phyloP scores from a whole-genome alignment of 2,329 filamentous ascomycete species.

The Madurella mycetomatis region DNA sequence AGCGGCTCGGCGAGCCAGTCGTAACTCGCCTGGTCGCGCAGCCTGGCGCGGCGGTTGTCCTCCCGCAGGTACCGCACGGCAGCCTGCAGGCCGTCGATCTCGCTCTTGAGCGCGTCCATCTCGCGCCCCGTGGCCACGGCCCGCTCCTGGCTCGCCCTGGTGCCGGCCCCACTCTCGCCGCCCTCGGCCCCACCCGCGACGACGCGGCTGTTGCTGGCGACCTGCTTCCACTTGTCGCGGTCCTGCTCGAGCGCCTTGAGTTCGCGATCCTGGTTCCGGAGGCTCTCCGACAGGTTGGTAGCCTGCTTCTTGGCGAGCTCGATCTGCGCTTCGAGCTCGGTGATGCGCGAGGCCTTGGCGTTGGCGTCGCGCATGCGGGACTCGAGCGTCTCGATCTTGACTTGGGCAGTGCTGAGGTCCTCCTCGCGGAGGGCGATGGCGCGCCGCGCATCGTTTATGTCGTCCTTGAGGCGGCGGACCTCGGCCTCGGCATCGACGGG shows the following conservation, averaged over 20 bases:
- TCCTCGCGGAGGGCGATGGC: slow-evolving; percentile 71
- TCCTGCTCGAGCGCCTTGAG: slow-evolving; percentile 61
- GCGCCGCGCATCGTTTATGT: slow-evolving; percentile 72
- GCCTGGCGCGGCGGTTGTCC: slow-evolving; percentile 59
- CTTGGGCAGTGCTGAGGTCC: slow-evolving; percentile 77
- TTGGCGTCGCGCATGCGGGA: slow-evolving; percentile 79
- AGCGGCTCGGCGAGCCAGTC: slow-evolving; percentile 65
- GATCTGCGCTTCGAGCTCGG: slow-evolving; percentile 58
- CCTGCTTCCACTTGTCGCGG: slow-evolving; percentile 67
- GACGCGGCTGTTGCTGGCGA: slow-evolving; percentile 57
- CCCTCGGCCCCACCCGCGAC: slow-evolving; percentile 42
- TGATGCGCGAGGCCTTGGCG: slow-evolving; percentile 67
- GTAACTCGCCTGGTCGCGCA: slow-evolving; percentile 50
- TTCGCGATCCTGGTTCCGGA: slow-evolving; percentile 64
- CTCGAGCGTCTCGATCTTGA: slow-evolving; percentile 90
- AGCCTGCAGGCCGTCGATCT: slow-evolving; percentile 61
- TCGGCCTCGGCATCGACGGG: slow-evolving; percentile 83
- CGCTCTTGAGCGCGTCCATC: slow-evolving; percentile 65
- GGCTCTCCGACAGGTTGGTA: slow-evolving; percentile 54
- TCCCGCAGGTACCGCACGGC: slow-evolving; percentile 65
- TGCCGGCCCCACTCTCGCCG: slow-evolving; percentile 38
- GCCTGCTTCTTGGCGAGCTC: slow-evolving; percentile 49
- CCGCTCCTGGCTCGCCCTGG: slow-evolving; percentile 59
- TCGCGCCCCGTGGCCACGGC: slow-evolving; percentile 68
- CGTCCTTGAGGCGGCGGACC: slow-evolving; percentile 72